phyloP scores from a whole-genome alignment of 2,329 filamentous ascomycete genomes.

The Neonectria faginata region DNA sequence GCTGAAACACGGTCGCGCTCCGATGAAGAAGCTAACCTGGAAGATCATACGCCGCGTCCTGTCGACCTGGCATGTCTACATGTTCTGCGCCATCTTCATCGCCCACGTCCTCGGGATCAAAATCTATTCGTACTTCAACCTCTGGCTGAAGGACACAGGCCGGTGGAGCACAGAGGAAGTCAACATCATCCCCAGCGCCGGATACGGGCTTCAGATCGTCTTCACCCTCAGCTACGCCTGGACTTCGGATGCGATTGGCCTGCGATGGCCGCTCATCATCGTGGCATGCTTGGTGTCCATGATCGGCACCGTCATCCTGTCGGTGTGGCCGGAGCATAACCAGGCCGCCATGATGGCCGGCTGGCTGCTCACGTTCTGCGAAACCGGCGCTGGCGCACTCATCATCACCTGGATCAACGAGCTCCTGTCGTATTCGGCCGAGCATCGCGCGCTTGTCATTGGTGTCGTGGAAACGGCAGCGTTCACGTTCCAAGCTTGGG shows the following conservation, averaged over 20 bases:
- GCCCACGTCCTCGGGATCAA: constrained; percentile 50
- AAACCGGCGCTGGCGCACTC: constrained; percentile 50
- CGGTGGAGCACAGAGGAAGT: constrained; percentile 56
- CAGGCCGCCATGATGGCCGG: constrained; percentile 51
- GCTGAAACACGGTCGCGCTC: constrained; percentile 46
- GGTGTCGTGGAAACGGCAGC: constrained; percentile 60
- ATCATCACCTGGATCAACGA: constrained; percentile 62
- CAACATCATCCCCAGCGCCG: constrained; percentile 62
- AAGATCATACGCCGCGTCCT: constrained; percentile 46
- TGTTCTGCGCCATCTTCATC: constrained; percentile 51
- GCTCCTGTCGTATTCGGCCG: constrained; percentile 57
- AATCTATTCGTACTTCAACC: constrained; percentile 51
- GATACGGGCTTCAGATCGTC: constrained; percentile 53
- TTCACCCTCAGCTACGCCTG: constrained; percentile 67
- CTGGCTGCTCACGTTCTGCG: constrained; percentile 52
- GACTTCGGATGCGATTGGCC: constrained; percentile 65
- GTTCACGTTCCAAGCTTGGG: constrained; percentile 59
- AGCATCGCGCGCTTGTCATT: constrained; percentile 62
- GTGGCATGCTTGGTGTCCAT: constrained; percentile 57
- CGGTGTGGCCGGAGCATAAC: constrained; percentile 50
- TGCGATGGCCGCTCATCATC: constrained; percentile 65
- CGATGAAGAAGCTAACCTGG: constrained; percentile 48
- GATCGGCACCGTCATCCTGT: constrained; percentile 50
- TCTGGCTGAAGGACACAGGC: constrained; percentile 49
- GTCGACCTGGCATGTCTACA: constrained; percentile 46